Conservation (phyloP, 2,329 filamentous ascomycete genomes). For the Aplosporella prunicola region DNA sequence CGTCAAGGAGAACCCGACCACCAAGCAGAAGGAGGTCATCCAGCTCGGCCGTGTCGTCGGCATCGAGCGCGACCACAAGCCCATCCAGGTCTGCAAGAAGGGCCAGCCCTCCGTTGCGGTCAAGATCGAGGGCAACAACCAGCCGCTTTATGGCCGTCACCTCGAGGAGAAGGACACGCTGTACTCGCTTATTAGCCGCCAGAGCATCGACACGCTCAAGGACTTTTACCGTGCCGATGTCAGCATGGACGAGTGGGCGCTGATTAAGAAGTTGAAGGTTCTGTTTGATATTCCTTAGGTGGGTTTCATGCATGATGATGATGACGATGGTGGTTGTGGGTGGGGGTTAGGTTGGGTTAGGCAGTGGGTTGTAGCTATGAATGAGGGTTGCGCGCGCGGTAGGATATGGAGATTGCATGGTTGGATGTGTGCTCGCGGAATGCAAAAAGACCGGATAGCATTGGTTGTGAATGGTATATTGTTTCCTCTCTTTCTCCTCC, state of each 20-base stretch:
- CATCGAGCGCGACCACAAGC: slow-evolving; percentile 97
- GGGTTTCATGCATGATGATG: too few relatives aligned
- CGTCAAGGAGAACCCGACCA: slow-evolving; percentile 70
- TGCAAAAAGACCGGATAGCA: too few relatives aligned
- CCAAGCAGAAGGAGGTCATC: slow-evolving; percentile 75
- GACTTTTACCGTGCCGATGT: slow-evolving; percentile 88
- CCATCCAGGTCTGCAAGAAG: slow-evolving; percentile 84
- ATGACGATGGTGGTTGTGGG: too few relatives aligned
- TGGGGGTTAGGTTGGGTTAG: too few relatives aligned
- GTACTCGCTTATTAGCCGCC: slow-evolving; percentile 78
- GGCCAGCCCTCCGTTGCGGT: slow-evolving; percentile 94
- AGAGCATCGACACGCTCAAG: slow-evolving; percentile 90
- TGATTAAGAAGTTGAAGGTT: slow-evolving; percentile 93
- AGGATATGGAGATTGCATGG: too few relatives aligned
- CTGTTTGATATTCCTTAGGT: slow-evolving; percentile 74
- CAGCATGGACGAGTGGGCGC: slow-evolving; percentile 82
- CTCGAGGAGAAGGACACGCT: slow-evolving; percentile 83
- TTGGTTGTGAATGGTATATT: too few relatives aligned
- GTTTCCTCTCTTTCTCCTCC: too few relatives aligned
- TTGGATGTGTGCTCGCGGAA: too few relatives aligned
- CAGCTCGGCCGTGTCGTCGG: slow-evolving; percentile 85
- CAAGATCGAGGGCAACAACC: slow-evolving; percentile 91
- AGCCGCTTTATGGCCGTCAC: slow-evolving; percentile 90
- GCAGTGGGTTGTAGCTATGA: too few relatives aligned
- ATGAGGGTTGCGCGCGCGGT: too few relatives aligned